phyloP scores from a whole-genome alignment of 495 filamentous ascomycete species.

The Podospora tetraspora region DNA sequence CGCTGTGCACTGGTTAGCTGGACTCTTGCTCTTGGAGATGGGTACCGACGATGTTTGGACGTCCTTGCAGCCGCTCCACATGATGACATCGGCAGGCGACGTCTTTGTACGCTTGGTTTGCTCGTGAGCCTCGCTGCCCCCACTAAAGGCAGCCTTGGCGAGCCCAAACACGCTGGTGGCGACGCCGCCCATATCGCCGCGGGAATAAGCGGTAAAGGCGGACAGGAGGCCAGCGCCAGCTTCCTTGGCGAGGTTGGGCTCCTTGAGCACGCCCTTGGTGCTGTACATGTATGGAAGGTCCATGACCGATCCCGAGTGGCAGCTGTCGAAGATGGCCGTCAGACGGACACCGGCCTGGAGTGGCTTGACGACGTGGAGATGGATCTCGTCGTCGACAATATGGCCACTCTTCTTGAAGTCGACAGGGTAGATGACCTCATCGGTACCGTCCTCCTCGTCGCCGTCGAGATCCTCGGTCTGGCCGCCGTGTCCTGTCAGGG shows the following conservation, averaged over 20 bases:
- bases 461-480: constrained; percentile 47
- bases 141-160: constrained; percentile 80
- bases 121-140: constrained; percentile 72
- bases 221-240: constrained; percentile 83
- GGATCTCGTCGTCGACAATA: constrained; percentile 96
- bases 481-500: constrained; percentile 40
- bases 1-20: constrained; percentile 34
- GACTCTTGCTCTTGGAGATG: constrained; percentile 4
- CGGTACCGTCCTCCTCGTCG: constrained; percentile 89
- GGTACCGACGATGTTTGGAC: constrained; percentile 78
- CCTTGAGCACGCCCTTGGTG: constrained; percentile 91
- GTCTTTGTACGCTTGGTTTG: constrained; percentile 84
- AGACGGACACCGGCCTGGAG: constrained; percentile 82
- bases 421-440: constrained; percentile 96
- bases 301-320: constrained; percentile 93
- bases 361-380: constrained; percentile 77
- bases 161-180: constrained; percentile 68
- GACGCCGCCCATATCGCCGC: constrained; percentile 76
- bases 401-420: constrained; percentile 85
- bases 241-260: constrained; percentile 95
- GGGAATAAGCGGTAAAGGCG: constrained; percentile 76
- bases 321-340: constrained; percentile 96
- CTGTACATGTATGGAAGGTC: constrained; percentile 97
- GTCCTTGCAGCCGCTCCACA: constrained; percentile 97
- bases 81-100: constrained; percentile 91